Evolutionary conservation across 352 stramenopile genomes (phyloP), one percentile per base, ranked within the genome.

Genomic region (Stramenopiles sp.): DNA sequence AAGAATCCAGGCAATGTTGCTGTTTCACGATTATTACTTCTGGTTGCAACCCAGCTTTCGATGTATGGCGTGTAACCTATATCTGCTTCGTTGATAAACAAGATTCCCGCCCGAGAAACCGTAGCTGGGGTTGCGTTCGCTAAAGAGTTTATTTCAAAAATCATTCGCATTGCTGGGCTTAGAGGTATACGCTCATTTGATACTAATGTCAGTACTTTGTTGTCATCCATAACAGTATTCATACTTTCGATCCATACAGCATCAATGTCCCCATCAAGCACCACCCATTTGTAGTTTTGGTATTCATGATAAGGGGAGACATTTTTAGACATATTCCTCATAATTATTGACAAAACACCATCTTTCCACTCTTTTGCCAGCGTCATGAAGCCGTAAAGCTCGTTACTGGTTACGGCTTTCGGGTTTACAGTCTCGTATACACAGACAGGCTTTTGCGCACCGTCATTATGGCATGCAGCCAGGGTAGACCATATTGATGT

Each of bases 171-270:
- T 0, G 92, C 87, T n/a, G 92, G 90, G 0, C 91, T 97, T 25
- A 98, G 84, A 0, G 94, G 95, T 29, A 98, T 97, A 30, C 95
- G 93, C 85, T 98, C 95, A 85, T 98, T 98, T 0, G 92, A 97
- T 8, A 98, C 95, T 0, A 98, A 87, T 14, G 94, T 98, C 0
- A 98, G 88, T 67, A 98, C 93, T 81, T 97, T 89, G 83, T 98
- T 98, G 81, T 98, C 94, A 83, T 98, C 94, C 94, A 98, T 97
- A 75, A 98, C 92, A 0, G 92, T 96, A 86, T 97, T 97, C 93
- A 98, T 96, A 1, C 89, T 95, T 85, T 98, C 93, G 80, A 97
- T 97, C 92, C 93, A 97, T 85, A 97, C 91, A 0, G 93, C 92
- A 80, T 97, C 93, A 80, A 97, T 97, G 82, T 97, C 93, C 1